Conservation (phyloP, 306 rosid genomes). For the Prosopis cineraria region DNA sequence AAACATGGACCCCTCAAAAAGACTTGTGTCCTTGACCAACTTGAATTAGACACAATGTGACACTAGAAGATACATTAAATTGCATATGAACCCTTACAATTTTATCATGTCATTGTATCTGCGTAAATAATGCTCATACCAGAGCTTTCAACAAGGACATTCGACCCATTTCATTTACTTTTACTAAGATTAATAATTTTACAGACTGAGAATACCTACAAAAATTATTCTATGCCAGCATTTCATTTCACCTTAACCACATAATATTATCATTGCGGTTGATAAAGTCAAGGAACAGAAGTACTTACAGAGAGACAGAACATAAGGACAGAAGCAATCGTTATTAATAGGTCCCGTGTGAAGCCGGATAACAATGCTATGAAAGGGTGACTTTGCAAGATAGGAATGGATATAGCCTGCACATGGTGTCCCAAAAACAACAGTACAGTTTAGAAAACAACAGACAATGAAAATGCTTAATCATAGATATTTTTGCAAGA, state of each 20-base stretch:
- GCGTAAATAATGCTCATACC: no score
- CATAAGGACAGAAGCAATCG: constrained; percentile 50
- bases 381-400: constrained; percentile 62
- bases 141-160: not conserved
- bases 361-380: constrained; percentile 56
- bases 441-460: not conserved
- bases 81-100: no score
- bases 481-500: not conserved
- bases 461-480: not conserved
- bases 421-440: not conserved
- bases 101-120: no score
- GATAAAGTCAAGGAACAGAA: not conserved
- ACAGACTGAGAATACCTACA: not conserved
- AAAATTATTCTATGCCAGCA: not conserved
- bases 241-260: not conserved
- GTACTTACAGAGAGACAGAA: constrained; percentile 59
- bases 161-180: not conserved
- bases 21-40: no score
- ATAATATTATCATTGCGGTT: not conserved
- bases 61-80: no score
- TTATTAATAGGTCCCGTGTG: constrained; percentile 42
- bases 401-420: constrained; percentile 69
- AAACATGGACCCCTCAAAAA: no score
- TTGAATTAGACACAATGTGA: no score
- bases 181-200: not conserved